Evolutionary conservation across 108 stramenopile species (phyloP).

Genomic region (Aurantiochytrium sp.): DNA sequence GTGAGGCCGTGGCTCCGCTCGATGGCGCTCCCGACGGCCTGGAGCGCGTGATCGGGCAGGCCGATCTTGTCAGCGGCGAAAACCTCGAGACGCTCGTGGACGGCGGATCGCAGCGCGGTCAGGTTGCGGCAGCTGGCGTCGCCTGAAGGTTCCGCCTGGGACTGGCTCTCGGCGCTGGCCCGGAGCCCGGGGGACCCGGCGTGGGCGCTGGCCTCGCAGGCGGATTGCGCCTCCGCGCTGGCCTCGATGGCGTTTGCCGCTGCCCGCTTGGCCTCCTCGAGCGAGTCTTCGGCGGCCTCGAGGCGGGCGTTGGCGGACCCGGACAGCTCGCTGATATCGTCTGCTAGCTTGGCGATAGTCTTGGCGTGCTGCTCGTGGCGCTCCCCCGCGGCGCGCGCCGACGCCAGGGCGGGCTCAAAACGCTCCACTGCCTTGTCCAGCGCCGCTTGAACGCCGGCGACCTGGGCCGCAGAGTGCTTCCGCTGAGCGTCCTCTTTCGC

Average conservation of each 20-base stretch:
- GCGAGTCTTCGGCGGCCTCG: neutral
- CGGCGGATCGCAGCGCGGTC: neutral
- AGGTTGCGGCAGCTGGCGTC: neutral
- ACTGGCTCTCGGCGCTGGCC: neutral
- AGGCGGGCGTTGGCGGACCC: neutral
- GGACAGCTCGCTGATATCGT: neutral
- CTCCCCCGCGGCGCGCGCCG: neutral
- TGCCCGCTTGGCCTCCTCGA: neutral
- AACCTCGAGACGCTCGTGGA: neutral
- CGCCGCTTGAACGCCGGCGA: neutral
- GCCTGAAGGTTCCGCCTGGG: neutral
- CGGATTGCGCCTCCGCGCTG: neutral
- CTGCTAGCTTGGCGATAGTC: neutral
- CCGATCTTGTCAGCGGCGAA: constrained; percentile 1
- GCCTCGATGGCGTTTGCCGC: neutral
- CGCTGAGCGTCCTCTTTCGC: neutral
- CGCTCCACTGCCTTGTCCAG: neutral
- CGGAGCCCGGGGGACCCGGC: no score
- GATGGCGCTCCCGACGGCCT: neutral
- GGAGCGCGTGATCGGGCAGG: neutral
- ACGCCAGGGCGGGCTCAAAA: neutral
- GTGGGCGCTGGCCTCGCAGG: neutral
- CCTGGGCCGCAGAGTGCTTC: neutral
- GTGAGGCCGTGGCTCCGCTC: neutral
- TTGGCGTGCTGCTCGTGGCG: neutral